Evolutionary conservation across 495 filamentous ascomycete genomes (phyloP), one percentile per base, ranked within the genome.

Genomic region (Alectoria sarmentosa): DNA sequence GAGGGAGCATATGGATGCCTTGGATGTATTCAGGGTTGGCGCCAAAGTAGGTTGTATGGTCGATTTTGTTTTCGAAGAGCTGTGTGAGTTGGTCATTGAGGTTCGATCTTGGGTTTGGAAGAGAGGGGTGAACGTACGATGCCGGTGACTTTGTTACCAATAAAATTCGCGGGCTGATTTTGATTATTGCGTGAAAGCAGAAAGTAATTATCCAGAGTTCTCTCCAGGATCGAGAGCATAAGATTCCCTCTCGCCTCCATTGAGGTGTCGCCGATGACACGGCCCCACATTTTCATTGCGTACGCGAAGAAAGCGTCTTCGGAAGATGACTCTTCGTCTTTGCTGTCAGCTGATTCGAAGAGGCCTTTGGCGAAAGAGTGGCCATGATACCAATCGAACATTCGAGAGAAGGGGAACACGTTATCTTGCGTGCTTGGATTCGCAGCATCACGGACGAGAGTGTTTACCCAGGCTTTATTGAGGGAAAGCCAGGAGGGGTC

Each of bases 281-380:
- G 77, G 17, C 92, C 94, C 95, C 94, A 98, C 85, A 98, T 90
- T 76, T 96, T 96, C 67, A 97, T 77, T 0, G 89, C 89, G 70
- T 97, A 97, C 2, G 88, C 84, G 67, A 90, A 91, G 80, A 92
- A 87, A 48, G 89, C 83, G 74, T 98, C 94, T 77, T 98, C 94
- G 10, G 90, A 94, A 46, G 88, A 88, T 23, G 88, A 92, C 73
- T 98, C 94, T 72, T 97, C 80, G 71, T 98, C 90, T 71, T 97
- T 96, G 67, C 92, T 90, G 71, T 98, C 95, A 44, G 77, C 82
- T n/a, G 87, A 87, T 67, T 92, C 90, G 73, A 90, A 96, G n/a
- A 98, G 81, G 10, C 94, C 94, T 68, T 96, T 90, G 3, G 94
- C 95, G 90, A 93, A 98, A 14, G 89, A 92, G 80, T 98, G 94